These are phyloP conservation scores for Clathrus columnatus DNA, from an alignment of 768 basidiomycete species.

Conservation along the genomic window DNA sequence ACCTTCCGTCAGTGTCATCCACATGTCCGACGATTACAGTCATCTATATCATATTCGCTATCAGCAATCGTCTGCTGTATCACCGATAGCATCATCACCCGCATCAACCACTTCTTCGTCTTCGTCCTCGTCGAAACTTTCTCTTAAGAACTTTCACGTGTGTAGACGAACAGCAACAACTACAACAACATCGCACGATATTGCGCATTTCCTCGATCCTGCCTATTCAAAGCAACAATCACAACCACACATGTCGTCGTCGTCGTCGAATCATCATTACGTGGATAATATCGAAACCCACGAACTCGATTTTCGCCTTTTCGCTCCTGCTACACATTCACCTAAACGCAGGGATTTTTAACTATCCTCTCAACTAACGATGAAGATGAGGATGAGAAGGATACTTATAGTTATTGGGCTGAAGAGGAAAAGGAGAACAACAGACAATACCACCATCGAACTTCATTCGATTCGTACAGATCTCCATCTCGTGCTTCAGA, in stretches of 20 bases:
- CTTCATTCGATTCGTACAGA: background rate
- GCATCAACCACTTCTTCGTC: background rate
- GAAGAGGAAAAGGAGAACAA: background rate
- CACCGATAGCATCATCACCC: background rate
- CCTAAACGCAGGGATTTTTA: background rate
- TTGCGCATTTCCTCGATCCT: conserved; percentile 9
- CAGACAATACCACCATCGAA: background rate
- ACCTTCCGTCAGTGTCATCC: no score
- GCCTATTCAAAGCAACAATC: background rate
- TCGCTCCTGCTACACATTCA: conserved; percentile 1
- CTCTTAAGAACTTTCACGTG: background rate
- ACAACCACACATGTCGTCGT: background rate
- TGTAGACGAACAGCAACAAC: background rate
- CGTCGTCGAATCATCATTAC: conserved; percentile 1
- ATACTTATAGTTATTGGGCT: conserved; percentile 27
- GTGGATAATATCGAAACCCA: conserved; percentile 2
- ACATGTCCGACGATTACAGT: background rate
- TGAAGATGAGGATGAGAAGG: conserved; percentile 31
- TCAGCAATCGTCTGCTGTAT: no score
- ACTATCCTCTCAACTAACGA: conserved; percentile 32
- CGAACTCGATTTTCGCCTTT: conserved; percentile 9
- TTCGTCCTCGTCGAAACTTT: background rate
- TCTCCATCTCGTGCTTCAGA: conserved; percentile 3
- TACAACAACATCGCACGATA: background rate
- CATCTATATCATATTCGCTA: background rate